Conservation (phyloP, 306 rosid species). For the Inga laurina region DNA sequence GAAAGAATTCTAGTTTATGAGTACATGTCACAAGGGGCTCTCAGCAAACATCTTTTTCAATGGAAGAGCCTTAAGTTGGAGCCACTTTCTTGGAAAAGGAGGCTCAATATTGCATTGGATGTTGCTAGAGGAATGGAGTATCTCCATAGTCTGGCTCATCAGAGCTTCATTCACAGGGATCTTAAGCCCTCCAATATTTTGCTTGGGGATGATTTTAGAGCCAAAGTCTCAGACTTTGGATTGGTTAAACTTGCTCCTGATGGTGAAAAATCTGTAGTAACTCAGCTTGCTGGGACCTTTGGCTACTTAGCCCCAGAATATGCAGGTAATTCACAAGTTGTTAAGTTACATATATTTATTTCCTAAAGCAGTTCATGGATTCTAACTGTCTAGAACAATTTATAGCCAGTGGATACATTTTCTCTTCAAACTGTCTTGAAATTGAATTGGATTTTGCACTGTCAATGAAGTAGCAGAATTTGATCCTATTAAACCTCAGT, state of each 20-base stretch:
- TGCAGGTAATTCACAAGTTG: constrained; percentile 65
- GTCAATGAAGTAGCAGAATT: constrained; percentile 18
- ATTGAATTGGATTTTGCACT: constrained; percentile 14
- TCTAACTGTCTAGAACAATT: constrained; percentile 13
- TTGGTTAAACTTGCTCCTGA: constrained; percentile 97
- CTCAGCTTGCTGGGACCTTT: constrained; percentile 96
- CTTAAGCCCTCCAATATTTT: constrained; percentile 93
- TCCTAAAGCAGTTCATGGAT: background rate
- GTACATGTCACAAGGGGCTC: constrained; percentile 98
- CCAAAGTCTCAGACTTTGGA: constrained; percentile 94
- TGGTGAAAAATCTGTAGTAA: constrained; percentile 85
- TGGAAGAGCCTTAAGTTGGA: constrained; percentile 75
- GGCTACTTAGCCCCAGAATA: constrained; percentile 99
- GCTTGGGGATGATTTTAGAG: constrained; percentile 86
- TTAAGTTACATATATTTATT: background rate
- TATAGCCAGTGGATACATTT: constrained; percentile 4
- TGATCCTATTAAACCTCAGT: background rate
- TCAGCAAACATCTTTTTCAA: constrained; percentile 90
- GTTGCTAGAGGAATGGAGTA: constrained; percentile 99
- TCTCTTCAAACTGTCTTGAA: constrained; percentile 13
- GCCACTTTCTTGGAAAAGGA: constrained; percentile 96
- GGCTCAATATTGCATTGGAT: constrained; percentile 93
- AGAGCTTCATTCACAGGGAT: constrained; percentile 98
- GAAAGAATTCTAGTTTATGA: constrained; percentile 93
- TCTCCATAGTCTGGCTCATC: constrained; percentile 88